phyloP scores from a whole-genome alignment of 805 yeast species.

The Yarrowia osloensis region DNA sequence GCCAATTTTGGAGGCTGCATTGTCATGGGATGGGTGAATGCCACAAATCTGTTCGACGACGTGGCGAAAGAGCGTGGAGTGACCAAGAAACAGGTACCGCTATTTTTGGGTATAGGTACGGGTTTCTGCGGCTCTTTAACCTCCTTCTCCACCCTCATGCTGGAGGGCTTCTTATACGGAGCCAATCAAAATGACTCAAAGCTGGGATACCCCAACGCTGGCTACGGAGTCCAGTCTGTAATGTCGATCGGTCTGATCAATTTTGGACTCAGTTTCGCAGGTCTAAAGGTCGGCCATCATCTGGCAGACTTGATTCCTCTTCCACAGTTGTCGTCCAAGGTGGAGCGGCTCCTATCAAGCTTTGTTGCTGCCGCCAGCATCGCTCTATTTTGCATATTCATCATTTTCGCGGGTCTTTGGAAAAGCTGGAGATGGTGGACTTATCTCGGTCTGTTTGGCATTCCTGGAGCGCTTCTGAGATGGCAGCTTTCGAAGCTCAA shows the following conservation, averaged over 20 bases:
- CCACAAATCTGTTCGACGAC: background rate
- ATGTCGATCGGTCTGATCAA: constrained; percentile 1
- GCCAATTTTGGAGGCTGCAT: constrained; percentile 73
- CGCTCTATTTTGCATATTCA: constrained; percentile 2
- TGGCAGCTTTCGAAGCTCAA: constrained; percentile 16
- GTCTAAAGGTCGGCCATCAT: constrained; percentile 9
- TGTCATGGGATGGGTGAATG: constrained; percentile 55
- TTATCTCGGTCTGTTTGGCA: constrained; percentile 2
- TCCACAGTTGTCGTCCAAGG: background rate
- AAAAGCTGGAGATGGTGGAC: constrained; percentile 30
- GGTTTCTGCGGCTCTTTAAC: constrained; percentile 86
- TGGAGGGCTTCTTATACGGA: constrained; percentile 50
- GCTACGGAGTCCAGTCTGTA: constrained; percentile 17
- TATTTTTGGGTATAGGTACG: constrained; percentile 65
- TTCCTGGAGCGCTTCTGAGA: constrained; percentile 18
- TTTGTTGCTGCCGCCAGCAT: background rate
- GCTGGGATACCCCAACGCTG: constrained; percentile 8
- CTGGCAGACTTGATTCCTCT: background rate
- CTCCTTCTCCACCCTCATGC: constrained; percentile 68
- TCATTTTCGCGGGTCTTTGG: constrained; percentile 19
- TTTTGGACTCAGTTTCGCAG: constrained; percentile 13
- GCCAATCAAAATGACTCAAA: background rate
- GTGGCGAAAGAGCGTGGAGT: constrained; percentile 17
- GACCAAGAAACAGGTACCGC: constrained; percentile 48
- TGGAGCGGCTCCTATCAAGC: background rate